A percentile compares a stretch with the other conserved stretches of the same genome.
phyloP scores from a whole-genome alignment of 441 rosid genomes.

The Pelargonium myrrhifolium region DNA sequence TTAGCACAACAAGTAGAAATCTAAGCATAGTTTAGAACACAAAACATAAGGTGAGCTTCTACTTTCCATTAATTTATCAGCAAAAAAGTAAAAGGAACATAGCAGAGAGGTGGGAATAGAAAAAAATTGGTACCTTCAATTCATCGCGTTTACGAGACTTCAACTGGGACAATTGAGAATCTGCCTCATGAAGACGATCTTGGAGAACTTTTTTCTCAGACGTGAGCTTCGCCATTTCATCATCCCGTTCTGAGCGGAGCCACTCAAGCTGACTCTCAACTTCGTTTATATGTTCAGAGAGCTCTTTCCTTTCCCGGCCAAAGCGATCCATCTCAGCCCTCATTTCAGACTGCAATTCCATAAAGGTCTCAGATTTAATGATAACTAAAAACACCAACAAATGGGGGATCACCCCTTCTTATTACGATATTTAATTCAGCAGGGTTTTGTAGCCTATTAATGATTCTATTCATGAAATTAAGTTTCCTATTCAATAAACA shows the following conservation, averaged over 20 bases:
- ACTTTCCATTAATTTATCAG: background rate
- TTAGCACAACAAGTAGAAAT: background rate
- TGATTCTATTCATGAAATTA: background rate
- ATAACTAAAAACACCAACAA: slow-evolving; percentile 6
- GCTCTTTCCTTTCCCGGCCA: slow-evolving; percentile 81
- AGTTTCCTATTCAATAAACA: background rate
- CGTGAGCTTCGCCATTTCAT: slow-evolving; percentile 60
- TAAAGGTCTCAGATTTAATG: slow-evolving; percentile 20
- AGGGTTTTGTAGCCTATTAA: background rate
- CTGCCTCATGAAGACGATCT: slow-evolving; percentile 96
- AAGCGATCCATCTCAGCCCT: slow-evolving; percentile 81
- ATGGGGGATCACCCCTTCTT: background rate
- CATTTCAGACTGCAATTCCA: slow-evolving; percentile 74
- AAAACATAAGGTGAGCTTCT: background rate
- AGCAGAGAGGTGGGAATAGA: background rate
- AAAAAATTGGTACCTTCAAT: slow-evolving; percentile 56
- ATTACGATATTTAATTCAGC: background rate
- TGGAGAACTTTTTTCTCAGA: slow-evolving; percentile 77
- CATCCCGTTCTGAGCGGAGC: slow-evolving; percentile 89
- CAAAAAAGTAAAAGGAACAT: background rate
- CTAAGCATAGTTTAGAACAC: background rate
- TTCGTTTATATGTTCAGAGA: slow-evolving; percentile 74
- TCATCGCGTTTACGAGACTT: slow-evolving; percentile 94
- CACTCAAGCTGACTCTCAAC: slow-evolving; percentile 95
- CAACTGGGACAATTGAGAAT: slow-evolving; percentile 72